Percentiles rank a stretch among this genome's conserved stretches.
Evolutionary conservation across 805 yeast species (phyloP).

Genomic region (Ogataea paradorogensis): DNA sequence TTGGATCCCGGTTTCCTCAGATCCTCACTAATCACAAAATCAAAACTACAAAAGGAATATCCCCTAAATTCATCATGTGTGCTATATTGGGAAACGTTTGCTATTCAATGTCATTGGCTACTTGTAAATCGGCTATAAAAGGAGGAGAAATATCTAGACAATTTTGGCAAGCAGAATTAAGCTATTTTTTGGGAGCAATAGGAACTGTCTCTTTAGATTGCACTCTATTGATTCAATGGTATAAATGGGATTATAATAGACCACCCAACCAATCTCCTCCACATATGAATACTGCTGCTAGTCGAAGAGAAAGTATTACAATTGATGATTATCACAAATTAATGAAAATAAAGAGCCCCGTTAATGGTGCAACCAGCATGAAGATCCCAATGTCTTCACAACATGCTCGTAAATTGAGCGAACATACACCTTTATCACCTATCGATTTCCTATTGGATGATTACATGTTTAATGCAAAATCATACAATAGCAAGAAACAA

Average conservation of each 20-base stretch:
- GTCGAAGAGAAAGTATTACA: constrained; percentile 2
- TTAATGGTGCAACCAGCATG: constrained; percentile 21
- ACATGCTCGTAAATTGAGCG: constrained; percentile 32
- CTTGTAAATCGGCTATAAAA: constrained; percentile 40
- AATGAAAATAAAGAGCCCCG: constrained; percentile 4
- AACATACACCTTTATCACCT: constrained; percentile 36
- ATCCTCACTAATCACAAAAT: constrained; percentile 43
- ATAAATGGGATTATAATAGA: constrained; percentile 26
- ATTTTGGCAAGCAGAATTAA: constrained; percentile 38
- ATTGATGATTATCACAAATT: constrained; percentile 6
- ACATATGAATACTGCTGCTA: not conserved
- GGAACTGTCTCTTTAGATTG: constrained; percentile 52
- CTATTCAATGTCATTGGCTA: constrained; percentile 46
- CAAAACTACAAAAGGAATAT: constrained; percentile 49
- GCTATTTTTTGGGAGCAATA: constrained; percentile 49
- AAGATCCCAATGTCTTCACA: constrained; percentile 29
- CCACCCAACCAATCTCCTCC: constrained; percentile 1
- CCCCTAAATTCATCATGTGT: constrained; percentile 46
- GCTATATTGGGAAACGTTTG: constrained; percentile 50
- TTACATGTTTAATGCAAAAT: constrained; percentile 15
- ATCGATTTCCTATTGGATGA: constrained; percentile 35
- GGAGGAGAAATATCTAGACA: constrained; percentile 34
- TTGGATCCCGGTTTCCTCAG: constrained; percentile 52
- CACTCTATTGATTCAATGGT: constrained; percentile 44
- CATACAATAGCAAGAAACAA: constrained; percentile 3